Evolutionary conservation across 1,284 basidiomycete species (phyloP), one percentile per base, ranked within the genome.

Genomic region (Moniliella sp.): DNA sequence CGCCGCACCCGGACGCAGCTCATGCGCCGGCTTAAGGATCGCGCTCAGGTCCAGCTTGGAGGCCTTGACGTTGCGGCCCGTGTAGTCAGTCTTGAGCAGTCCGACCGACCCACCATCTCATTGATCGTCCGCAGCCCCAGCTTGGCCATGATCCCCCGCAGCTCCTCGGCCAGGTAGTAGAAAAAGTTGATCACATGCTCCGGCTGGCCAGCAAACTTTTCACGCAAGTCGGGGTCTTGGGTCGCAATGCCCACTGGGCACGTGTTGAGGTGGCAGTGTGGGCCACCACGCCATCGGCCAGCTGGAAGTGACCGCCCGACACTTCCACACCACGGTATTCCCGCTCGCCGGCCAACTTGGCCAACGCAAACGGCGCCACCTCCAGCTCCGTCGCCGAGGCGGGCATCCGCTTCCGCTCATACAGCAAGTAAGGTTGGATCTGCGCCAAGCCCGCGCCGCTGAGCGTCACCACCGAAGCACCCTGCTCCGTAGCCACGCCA

Each of bases 131-230:
- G 49, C 13, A 55, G 14, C 18, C 51, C 51, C 3, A 55, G 44
- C 41, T 52, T 52, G 31, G 51, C 51, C 51, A 55, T 53, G 35
- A 53, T 44, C 13, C 42, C 31, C 15, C 51, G 50, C 11, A 55
- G 34, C 40, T 55, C 51, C 36, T 55, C 51, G 12, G 48, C 42
- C 4, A 55, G 35, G 32, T 49, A 49, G 34, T 45, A 55, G 44
- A 55, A 55, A 39, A 55, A 52, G 47, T 55, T 55, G 46, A 52
- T 44, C 13, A 55, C 51, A 25, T 43, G 34, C 41, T 55, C 51
- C 18, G 51, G 51, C 43, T 49, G 39, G 13, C 51, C 51, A 3
- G 50, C 48, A 17, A 55, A 55, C 42, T 55, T 55, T 31, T 43
- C 50, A 9, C 51, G 48, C 3, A 56, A 39, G 18, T 45, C 41